Base-by-base conservation (phyloP, 495 filamentous ascomycete species). In the Apiosordaria backusii region DNA sequence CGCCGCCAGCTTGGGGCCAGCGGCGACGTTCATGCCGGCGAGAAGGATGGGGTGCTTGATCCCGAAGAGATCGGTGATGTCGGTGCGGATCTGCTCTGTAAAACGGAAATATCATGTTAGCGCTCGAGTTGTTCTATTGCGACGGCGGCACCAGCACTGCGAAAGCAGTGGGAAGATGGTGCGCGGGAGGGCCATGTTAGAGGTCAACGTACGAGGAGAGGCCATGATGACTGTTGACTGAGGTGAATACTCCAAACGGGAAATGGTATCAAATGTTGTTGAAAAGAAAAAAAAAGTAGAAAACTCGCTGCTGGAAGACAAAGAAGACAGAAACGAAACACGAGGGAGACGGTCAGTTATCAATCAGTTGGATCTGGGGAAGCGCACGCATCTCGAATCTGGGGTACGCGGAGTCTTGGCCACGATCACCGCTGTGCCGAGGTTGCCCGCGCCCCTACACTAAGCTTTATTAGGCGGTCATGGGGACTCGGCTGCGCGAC, bases 21-120 rank as follows among this genome's bases (percentile, higher is more conserved):
- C 96, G 59, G 95, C 96, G 66, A 98, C 96, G 84, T 98, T 98
- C 95, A 99, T 99, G 72, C 95, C 95, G 69, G 95, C 95, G 67
- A 98, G 88, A 74, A 98, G 83, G 75, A 99, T 83, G 29, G 95
- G 95, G 81, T 98, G 95, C 72, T 97, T 93, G 84, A 99, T 97
- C 85, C 90, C 90, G 80, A 98, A 89, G 69, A 97, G 90, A 85
- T 96, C 92, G 70, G 95, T 99, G 75, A 92, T 81, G 61, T 91
- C 87, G 40, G 94, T 98, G 70, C 89, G 89, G 78, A 97, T 88
- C 82, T 89, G 82, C 81, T 95, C 92, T 96, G 79, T 27, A 21
- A 26, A 59, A 22, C 24, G 63, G 53, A 50, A 40, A 52, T 60
- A 23, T 67, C 27, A 71, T 64, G 66, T 65, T 29, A 63, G 60